Percentiles rank a stretch among this genome's conserved stretches.
Conservation (phyloP, 768 basidiomycete species). For the Thelephora aurantiotincta region DNA sequence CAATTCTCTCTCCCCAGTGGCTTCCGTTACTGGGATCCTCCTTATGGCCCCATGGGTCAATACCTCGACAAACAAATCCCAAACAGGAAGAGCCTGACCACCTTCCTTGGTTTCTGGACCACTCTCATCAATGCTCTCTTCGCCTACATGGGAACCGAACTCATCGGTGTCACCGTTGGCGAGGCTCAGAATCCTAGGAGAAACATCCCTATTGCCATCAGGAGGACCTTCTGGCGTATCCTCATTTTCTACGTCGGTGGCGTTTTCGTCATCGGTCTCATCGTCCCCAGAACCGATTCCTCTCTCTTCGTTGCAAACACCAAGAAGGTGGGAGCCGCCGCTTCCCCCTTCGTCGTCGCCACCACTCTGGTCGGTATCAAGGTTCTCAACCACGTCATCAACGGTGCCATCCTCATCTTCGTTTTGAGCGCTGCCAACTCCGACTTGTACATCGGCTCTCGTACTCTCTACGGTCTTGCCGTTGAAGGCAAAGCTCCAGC, state of each 20-base stretch:
- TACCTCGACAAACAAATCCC: slow-evolving; percentile 32
- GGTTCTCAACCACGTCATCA: slow-evolving; percentile 49
- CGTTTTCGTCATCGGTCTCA: slow-evolving; percentile 59
- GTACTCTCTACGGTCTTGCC: slow-evolving; percentile 32
- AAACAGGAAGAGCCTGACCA: slow-evolving; percentile 31
- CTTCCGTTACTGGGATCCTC: slow-evolving; percentile 29
- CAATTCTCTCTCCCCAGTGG: slow-evolving; percentile 4
- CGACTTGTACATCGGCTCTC: slow-evolving; percentile 41
- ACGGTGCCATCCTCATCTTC: slow-evolving; percentile 47
- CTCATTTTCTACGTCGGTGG: slow-evolving; percentile 54
- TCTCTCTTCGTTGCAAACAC: slow-evolving; percentile 25
- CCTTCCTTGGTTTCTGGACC: slow-evolving; percentile 61
- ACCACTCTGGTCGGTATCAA: slow-evolving; percentile 38
- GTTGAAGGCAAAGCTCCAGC: slow-evolving; percentile 32
- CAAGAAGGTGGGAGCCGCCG: slow-evolving; percentile 32
- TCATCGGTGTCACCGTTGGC: slow-evolving; percentile 51
- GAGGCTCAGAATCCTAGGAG: slow-evolving; percentile 59
- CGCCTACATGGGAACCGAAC: slow-evolving; percentile 63
- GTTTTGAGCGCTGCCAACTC: slow-evolving; percentile 50
- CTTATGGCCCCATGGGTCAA: slow-evolving; percentile 42
- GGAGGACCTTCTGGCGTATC: slow-evolving; percentile 47
- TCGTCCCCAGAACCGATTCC: slow-evolving; percentile 47
- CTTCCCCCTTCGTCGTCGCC: slow-evolving; percentile 43
- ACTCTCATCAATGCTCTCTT: slow-evolving; percentile 61
- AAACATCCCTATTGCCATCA: slow-evolving; percentile 61